These are phyloP conservation scores for Exutisphaerella laricina DNA, from an alignment of 2,329 filamentous ascomycete species.

Conservation along the genomic window DNA sequence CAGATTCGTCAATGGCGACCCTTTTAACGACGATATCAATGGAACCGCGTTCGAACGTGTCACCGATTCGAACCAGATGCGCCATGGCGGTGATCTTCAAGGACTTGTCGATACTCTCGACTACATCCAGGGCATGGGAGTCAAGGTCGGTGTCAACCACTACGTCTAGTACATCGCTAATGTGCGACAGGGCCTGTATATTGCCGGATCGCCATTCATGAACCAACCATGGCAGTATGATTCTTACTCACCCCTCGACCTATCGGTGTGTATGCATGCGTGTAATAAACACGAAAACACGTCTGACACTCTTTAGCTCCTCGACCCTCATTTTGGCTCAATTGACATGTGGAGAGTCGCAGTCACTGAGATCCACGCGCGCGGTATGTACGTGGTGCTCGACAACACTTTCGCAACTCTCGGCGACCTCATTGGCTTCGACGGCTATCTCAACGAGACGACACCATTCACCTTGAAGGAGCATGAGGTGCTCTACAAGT, in stretches of 20 bases:
- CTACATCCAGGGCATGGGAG: slow-evolving; percentile 59
- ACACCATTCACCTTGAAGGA: slow-evolving; percentile 51
- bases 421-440: slow-evolving; percentile 57
- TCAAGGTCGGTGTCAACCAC: slow-evolving; percentile 27
- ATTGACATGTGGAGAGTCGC: slow-evolving; percentile 53
- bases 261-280: no score
- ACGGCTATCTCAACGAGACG: slow-evolving; percentile 53
- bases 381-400: slow-evolving; percentile 59
- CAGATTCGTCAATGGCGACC: slow-evolving; percentile 59
- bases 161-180: no score
- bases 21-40: slow-evolving; percentile 58
- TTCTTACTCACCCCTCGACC: slow-evolving; percentile 51
- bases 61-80: slow-evolving; percentile 53
- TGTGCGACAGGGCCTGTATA: slow-evolving; percentile 48
- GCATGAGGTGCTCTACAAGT: slow-evolving; percentile 54
- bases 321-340: slow-evolving; percentile 58
- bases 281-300: no score
- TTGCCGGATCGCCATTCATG: slow-evolving; percentile 57
- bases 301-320: no score
- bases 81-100: slow-evolving; percentile 55
- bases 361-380: slow-evolving; percentile 53
- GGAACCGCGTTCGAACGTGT: slow-evolving; percentile 58
- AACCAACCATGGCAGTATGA: slow-evolving; percentile 59
- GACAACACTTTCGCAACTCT: slow-evolving; percentile 60
- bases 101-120: slow-evolving; percentile 58